Percentiles rank a stretch among this genome's conserved stretches.
Evolutionary conservation across 2,329 filamentous ascomycete species (phyloP).

Genomic region (Neonectria hederae): DNA sequence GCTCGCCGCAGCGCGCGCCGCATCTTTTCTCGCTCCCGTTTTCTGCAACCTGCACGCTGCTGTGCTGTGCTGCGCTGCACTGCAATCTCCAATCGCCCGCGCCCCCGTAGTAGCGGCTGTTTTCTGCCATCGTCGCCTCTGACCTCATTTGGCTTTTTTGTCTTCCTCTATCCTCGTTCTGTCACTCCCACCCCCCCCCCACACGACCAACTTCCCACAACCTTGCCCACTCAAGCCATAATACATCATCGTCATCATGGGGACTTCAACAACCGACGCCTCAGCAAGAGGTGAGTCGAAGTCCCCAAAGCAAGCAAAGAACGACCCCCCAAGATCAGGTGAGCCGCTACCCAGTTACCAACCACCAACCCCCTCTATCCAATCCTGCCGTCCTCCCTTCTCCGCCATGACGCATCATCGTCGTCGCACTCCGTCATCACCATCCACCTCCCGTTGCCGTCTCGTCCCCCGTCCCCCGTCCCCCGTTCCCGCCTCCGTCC

Average conservation of each 20-base stretch:
- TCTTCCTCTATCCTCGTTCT: conserved; percentile 39
- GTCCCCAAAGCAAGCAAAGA: conserved; percentile 59
- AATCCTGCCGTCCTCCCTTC: conserved; percentile 17
- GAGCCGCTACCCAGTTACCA: conserved; percentile 35
- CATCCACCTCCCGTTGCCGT: conserved; percentile 21
- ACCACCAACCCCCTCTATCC: conserved; percentile 17
- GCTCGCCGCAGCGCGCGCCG: conserved; percentile 17
- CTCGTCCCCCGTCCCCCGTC: conserved; percentile 21
- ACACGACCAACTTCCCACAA: conserved; percentile 42
- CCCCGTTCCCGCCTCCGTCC: not conserved
- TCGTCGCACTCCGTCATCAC: conserved; percentile 37
- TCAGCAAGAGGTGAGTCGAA: conserved; percentile 56
- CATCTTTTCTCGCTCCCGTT: conserved; percentile 22
- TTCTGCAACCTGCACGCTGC: conserved; percentile 27
- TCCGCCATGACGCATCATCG: conserved; percentile 40
- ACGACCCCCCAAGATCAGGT: conserved; percentile 56
- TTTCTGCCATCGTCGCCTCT: conserved; percentile 46
- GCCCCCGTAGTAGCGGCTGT: conserved; percentile 30
- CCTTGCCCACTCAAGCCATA: conserved; percentile 47
- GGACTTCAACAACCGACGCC: conserved; percentile 54
- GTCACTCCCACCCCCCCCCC: conserved; percentile 42
- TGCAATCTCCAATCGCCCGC: conserved; percentile 17
- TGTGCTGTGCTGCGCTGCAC: conserved; percentile 30
- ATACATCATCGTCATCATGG: conserved; percentile 62
- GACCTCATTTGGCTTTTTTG: conserved; percentile 53